Evolutionary conservation across 371 early-diverging fungal species (phyloP), one percentile per base, ranked within the genome.

Genomic region (Zychaea mexicana): DNA sequence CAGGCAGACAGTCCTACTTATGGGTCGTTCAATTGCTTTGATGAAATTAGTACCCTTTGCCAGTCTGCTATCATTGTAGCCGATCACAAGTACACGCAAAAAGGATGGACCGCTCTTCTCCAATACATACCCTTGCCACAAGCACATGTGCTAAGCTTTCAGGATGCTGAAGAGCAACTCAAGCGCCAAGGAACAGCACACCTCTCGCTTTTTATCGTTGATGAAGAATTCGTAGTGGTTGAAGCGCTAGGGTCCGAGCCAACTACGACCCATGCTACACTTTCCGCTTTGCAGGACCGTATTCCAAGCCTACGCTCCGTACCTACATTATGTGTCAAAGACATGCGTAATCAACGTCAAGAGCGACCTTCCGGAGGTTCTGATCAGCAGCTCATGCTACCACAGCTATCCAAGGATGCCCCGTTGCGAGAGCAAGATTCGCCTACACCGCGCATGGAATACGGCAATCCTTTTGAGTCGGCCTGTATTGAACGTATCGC

Each of bases 1-100:
- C 66, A 70, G 38, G 24, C 52, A 3, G 65, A 61, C 3, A 64
- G 64, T n/a, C 67, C 60, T 12, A 76, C 72, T 0, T 76, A 68
- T 49, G 61, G 68, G 2, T 52, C 67, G 15, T 57, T 65, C n/a
- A 63, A 72, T 26, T 46, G 54, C 1, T 28, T 76, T 2, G 7
- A 42, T 3, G 68, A 70, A 19, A 10, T 72, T 9, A 27, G 57
- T 3, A 17, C 27, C n/a, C 33, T 33, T 3, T 70, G 68, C 30
- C 38, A 60, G 2, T 26, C 46, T 17, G 38, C 57, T 2, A 19
- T 72, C 0, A 56, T 76, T 0, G 58, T 76, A 21, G 39, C 52
- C 5, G 68, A 70, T 13, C 49, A 58, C 13, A 27, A 21, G 2
- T 55, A 27, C 1, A 24, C 22, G 2, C 64, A 52, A 15, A 21